phyloP scores from a whole-genome alignment of 352 stramenopile genomes.

The Globisporangium polare region DNA sequence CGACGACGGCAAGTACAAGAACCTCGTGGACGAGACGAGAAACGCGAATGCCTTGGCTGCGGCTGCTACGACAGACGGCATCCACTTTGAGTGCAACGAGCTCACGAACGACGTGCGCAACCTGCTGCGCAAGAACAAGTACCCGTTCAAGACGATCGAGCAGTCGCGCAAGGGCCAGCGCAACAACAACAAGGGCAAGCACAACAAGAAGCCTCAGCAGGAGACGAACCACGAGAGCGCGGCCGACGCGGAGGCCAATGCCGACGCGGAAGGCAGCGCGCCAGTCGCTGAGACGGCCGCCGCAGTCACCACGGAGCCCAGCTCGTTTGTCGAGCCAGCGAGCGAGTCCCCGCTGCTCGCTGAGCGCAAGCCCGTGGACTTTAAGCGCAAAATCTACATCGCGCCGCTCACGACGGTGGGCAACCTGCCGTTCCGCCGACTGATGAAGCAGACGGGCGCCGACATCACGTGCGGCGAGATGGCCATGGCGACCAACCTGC shows the following conservation, averaged over 20 bases:
- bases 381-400: slow-evolving; percentile 98
- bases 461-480: slow-evolving; percentile 99
- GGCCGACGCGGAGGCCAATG: slow-evolving; percentile 2
- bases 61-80: slow-evolving; percentile 28
- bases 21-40: slow-evolving; percentile 42
- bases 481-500: slow-evolving; percentile 93
- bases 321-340: slow-evolving; percentile 27
- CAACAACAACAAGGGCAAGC: slow-evolving; percentile 48
- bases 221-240: slow-evolving; percentile 1
- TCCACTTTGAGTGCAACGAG: slow-evolving; percentile 69
- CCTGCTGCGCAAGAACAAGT: slow-evolving; percentile 91
- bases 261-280: neutral
- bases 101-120: slow-evolving; percentile 79
- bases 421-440: slow-evolving; percentile 98
- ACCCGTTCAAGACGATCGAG: slow-evolving; percentile 84
- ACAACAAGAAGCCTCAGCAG: slow-evolving; percentile 36
- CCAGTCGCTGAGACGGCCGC: neutral
- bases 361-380: slow-evolving; percentile 93
- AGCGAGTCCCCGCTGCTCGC: slow-evolving; percentile 43
- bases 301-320: neutral
- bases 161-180: slow-evolving; percentile 55
- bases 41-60: slow-evolving; percentile 21
- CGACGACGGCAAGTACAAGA: slow-evolving; percentile 39
- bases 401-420: slow-evolving; percentile 98
- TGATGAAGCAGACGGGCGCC: slow-evolving; percentile 97